Evolutionary conservation across 2,329 filamentous ascomycete genomes (phyloP).

Genomic region (Orbilia oligospora): DNA sequence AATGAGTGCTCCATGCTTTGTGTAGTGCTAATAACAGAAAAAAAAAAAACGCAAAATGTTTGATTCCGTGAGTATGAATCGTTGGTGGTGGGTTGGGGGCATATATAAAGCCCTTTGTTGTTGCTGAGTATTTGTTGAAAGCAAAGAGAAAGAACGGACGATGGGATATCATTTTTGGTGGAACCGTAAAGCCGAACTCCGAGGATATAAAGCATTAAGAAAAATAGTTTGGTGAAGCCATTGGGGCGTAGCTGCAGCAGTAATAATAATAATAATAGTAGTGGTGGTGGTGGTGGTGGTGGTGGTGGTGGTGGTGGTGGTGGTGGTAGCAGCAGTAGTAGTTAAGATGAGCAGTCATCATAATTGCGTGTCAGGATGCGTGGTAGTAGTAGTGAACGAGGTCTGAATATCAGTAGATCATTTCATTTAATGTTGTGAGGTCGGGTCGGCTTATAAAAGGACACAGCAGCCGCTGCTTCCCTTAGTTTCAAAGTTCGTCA

Average conservation of each 20-base stretch:
- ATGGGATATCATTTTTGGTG: slow-evolving; percentile 57
- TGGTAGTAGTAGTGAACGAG: neutral
- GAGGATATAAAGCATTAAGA: slow-evolving; percentile 24
- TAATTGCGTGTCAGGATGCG: slow-evolving; percentile 6
- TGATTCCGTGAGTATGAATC: neutral
- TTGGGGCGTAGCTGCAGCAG: slow-evolving; percentile 5
- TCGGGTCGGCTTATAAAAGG: slow-evolving; percentile 77
- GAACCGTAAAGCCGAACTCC: slow-evolving; percentile 58
- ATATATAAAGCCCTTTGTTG: neutral
- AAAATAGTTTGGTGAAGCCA: slow-evolving; percentile 22
- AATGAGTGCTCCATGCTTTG: slow-evolving; percentile 22
- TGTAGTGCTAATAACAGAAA: too few species aligned
- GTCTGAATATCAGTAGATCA: neutral
- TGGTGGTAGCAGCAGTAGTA: too few species aligned
- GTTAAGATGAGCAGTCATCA: neutral
- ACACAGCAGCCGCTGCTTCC: slow-evolving; percentile 87
- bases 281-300: too few species aligned
- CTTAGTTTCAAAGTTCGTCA: slow-evolving; percentile 84
- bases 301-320: too few species aligned
- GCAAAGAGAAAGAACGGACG: slow-evolving; percentile 37
- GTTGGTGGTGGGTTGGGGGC: neutral
- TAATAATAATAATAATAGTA: neutral
- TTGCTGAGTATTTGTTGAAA: slow-evolving; percentile 3
- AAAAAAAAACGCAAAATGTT: neutral
- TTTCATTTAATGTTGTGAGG: neutral